Percentiles rank a stretch among this genome's conserved stretches.
Conservation (phyloP, 1,284 basidiomycete genomes). For the Trichosporon asahii region DNA sequence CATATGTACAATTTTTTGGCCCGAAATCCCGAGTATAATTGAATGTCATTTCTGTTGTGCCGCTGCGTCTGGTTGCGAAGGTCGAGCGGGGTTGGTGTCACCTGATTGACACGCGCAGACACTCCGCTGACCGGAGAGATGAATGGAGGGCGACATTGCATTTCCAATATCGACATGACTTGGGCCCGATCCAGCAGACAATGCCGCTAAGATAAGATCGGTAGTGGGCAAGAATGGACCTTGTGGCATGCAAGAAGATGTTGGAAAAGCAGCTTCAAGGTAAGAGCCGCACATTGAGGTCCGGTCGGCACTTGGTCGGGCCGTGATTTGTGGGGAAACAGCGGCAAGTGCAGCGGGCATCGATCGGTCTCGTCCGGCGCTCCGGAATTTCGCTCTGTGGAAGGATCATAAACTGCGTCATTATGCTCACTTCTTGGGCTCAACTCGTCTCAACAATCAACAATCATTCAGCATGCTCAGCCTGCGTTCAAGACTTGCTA, state of each 20-base stretch:
- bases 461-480: background rate
- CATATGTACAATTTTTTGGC: background rate
- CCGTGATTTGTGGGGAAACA: background rate
- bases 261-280: conserved; percentile 8
- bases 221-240: background rate
- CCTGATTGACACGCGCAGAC: background rate
- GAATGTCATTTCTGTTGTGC: conserved; percentile 5
- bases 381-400: conserved; percentile 1
- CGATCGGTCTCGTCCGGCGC: conserved; percentile 6
- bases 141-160: background rate
- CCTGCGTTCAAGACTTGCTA: background rate
- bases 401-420: background rate
- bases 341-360: background rate
- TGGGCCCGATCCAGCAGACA: background rate
- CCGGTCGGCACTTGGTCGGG: conserved; percentile 5
- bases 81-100: too few relatives aligned
- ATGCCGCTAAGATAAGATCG: background rate
- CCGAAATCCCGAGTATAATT: background rate
- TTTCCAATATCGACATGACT: background rate
- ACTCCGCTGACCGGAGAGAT: background rate
- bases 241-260: background rate
- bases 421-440: background rate
- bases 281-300: background rate
- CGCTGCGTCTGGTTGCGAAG: background rate
- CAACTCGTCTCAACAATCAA: background rate